phyloP scores from a whole-genome alignment of 331 rosid genomes.

The Prunus yedoensis region DNA sequence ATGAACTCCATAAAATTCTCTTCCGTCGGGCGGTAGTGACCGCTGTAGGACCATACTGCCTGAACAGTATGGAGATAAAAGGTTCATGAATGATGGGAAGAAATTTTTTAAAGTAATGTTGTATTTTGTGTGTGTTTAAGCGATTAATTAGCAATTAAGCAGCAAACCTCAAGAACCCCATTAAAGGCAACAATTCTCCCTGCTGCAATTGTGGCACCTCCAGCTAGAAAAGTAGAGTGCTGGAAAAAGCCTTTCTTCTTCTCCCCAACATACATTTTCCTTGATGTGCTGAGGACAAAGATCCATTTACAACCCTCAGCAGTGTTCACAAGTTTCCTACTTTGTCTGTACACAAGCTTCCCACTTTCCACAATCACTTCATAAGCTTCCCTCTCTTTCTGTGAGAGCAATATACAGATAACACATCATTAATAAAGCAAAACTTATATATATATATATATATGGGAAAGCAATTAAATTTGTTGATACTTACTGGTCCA shows the following conservation, averaged over 20 bases:
- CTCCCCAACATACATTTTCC: slow-evolving; percentile 53
- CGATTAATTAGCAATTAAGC: background rate
- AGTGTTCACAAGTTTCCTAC: slow-evolving; percentile 41
- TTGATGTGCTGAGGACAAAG: slow-evolving; percentile 66
- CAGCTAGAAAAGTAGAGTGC: slow-evolving; percentile 84
- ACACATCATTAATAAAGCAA: background rate
- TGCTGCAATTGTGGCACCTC: slow-evolving; percentile 71
- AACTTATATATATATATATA: background rate
- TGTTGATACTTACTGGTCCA: slow-evolving; percentile 57
- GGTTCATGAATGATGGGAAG: background rate
- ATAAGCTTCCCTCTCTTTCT: slow-evolving; percentile 68
- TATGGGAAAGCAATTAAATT: background rate
- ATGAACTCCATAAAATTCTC: slow-evolving; percentile 61
- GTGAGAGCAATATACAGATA: background rate
- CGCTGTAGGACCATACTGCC: slow-evolving; percentile 90
- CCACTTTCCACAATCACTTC: slow-evolving; percentile 58
- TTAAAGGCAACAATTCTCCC: slow-evolving; percentile 64
- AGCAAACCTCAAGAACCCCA: slow-evolving; percentile 52
- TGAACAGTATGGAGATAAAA: slow-evolving; percentile 23
- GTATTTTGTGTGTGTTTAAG: background rate
- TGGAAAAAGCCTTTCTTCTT: slow-evolving; percentile 81
- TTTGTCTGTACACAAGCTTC: slow-evolving; percentile 54
- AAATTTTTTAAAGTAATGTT: background rate
- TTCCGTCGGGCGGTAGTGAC: slow-evolving; percentile 72
- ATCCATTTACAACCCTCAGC: slow-evolving; percentile 70